Evolutionary conservation across 495 filamentous ascomycete species (phyloP).

Genomic region (Aspergillus avenaceus): DNA sequence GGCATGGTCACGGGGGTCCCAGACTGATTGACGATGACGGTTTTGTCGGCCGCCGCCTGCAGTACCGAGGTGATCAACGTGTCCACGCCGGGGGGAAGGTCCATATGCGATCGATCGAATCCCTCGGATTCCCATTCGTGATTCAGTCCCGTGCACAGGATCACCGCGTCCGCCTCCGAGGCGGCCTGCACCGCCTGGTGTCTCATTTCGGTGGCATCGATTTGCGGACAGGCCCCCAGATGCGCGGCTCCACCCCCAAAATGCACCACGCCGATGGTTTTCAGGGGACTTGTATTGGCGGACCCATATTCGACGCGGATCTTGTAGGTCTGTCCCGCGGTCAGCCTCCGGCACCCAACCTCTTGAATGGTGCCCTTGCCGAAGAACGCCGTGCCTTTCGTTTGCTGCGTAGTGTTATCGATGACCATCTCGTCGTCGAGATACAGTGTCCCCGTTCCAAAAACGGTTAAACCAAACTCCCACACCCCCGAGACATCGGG

Average conservation of each 20-base stretch:
- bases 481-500: constrained; percentile 58
- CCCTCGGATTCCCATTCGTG: constrained; percentile 85
- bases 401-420: constrained; percentile 56
- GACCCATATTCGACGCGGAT: constrained; percentile 58
- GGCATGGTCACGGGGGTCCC: constrained; percentile 78
- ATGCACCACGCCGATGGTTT: constrained; percentile 37
- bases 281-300: constrained; percentile 51
- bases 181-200: constrained; percentile 57
- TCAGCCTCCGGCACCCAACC: constrained; percentile 46
- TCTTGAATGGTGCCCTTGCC: constrained; percentile 55
- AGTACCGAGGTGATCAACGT: constrained; percentile 61
- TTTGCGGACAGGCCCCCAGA: constrained; percentile 65
- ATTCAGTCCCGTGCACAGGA: constrained; percentile 73
- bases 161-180: constrained; percentile 58
- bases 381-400: constrained; percentile 53
- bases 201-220: constrained; percentile 60
- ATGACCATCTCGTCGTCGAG: constrained; percentile 64
- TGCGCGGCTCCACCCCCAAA: constrained; percentile 64
- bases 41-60: constrained; percentile 56
- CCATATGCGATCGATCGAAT: constrained; percentile 72
- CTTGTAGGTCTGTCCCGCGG: constrained; percentile 52
- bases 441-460: constrained; percentile 64
- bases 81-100: constrained; percentile 63
- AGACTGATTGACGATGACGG: constrained; percentile 73
- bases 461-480: constrained; percentile 66